These are phyloP conservation scores for Diospyros kaki DNA, from an alignment of 148 eudicot species.

Conservation along the genomic window DNA sequence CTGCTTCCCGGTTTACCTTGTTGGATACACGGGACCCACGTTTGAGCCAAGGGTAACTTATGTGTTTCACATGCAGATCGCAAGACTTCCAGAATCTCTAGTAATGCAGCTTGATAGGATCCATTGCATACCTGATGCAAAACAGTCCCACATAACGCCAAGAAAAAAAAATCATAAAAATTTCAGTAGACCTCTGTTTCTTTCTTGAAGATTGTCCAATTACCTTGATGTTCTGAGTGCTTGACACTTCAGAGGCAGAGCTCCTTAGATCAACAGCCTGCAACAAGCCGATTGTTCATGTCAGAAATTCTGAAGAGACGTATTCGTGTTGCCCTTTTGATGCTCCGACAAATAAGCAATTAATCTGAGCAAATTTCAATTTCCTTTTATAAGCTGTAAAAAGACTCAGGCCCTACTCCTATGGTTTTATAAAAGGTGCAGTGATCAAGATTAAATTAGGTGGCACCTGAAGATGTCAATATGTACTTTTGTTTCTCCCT, in stretches of 20 bases:
- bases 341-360: no score
- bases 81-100: constrained; percentile 69
- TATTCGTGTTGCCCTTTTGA: background rate
- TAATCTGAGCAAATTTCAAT: no score
- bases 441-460: no score
- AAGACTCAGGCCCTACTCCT: no score
- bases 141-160: background rate
- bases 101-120: constrained; percentile 63
- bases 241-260: constrained; percentile 58
- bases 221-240: constrained; percentile 54
- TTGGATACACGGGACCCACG: constrained; percentile 77
- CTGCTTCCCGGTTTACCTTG: constrained; percentile 77
- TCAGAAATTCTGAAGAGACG: constrained; percentile 2
- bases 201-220: background rate
- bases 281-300: constrained; percentile 13
- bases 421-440: no score
- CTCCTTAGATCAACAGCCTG: constrained; percentile 87
- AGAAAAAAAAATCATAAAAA: background rate
- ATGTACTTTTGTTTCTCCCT: no score
- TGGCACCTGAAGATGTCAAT: no score
- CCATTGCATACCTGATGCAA: constrained; percentile 35
- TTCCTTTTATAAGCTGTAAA: no score
- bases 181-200: background rate
- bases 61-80: constrained; percentile 62
- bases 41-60: constrained; percentile 74